Conservation (phyloP, 345 rosid species). For the Syzygium oleosum region DNA sequence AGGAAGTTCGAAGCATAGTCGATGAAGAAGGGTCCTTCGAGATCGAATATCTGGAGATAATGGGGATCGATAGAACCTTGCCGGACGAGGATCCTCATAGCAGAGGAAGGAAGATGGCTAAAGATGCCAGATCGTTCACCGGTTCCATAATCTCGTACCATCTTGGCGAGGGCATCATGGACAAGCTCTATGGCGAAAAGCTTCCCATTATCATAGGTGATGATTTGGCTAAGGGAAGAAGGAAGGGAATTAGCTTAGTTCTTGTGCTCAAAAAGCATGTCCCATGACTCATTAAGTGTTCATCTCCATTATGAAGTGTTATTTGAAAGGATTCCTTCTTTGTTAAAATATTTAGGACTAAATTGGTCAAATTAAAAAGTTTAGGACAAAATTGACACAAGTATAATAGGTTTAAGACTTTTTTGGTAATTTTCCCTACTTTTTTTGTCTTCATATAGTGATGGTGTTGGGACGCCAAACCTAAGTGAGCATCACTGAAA, state of each 20-base stretch:
- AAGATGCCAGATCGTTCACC: background rate
- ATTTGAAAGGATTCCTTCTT: too few relatives aligned
- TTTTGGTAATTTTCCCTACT: too few relatives aligned
- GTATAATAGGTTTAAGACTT: too few relatives aligned
- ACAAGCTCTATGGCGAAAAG: conserved; percentile 2
- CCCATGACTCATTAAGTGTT: background rate
- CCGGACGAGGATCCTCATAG: background rate
- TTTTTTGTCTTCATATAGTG: too few relatives aligned
- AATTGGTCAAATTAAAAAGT: too few relatives aligned
- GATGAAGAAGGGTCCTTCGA: background rate
- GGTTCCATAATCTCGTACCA: conserved; percentile 5
- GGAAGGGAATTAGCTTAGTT: background rate
- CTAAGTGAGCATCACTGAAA: too few relatives aligned
- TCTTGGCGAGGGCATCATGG: conserved; percentile 4
- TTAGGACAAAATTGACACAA: too few relatives aligned
- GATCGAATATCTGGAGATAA: background rate
- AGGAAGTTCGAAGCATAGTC: background rate
- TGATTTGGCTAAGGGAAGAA: background rate
- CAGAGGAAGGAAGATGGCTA: background rate
- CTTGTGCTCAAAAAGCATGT: background rate
- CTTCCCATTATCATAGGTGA: background rate
- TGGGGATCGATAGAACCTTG: background rate
- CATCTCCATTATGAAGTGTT: too few relatives aligned
- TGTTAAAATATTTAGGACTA: too few relatives aligned
- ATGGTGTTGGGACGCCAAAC: too few relatives aligned